Conservation (phyloP, 2,329 filamentous ascomycete genomes). For the Colletotrichum incanum region DNA sequence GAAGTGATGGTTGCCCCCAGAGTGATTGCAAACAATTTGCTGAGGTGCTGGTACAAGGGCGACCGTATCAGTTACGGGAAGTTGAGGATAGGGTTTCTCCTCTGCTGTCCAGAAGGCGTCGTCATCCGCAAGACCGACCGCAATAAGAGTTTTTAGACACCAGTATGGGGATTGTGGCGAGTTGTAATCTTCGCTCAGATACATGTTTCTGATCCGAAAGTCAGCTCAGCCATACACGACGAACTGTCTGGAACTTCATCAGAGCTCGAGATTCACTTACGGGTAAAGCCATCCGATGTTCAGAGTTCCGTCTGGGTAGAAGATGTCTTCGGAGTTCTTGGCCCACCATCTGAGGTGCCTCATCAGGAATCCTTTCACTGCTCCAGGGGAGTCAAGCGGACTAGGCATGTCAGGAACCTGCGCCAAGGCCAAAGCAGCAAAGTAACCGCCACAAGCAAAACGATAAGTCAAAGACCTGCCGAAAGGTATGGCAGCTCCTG, state of each 20-base stretch:
- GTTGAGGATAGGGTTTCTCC: constrained; percentile 51
- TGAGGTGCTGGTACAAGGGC: constrained; percentile 49
- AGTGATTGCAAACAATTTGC: constrained; percentile 62
- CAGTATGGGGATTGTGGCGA: constrained; percentile 71
- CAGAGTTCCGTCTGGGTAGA: constrained; percentile 64
- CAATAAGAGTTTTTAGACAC: constrained; percentile 66
- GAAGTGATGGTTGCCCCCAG: constrained; percentile 57
- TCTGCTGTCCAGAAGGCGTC: constrained; percentile 63
- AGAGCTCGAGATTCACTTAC: constrained; percentile 38
- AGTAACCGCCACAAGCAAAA: constrained; percentile 66
- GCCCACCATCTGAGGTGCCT: constrained; percentile 68
- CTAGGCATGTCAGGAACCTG: constrained; percentile 55
- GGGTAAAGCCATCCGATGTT: constrained; percentile 60
- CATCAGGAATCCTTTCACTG: constrained; percentile 64
- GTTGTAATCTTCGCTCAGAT: constrained; percentile 70
- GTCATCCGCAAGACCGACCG: constrained; percentile 52
- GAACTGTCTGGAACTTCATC: not conserved
- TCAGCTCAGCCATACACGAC: no score
- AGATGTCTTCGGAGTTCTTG: constrained; percentile 58
- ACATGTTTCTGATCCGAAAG: constrained; percentile 60
- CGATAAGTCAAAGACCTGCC: constrained; percentile 67
- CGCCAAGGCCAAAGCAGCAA: constrained; percentile 61
- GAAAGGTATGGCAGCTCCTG: constrained; percentile 67
- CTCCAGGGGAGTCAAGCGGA: constrained; percentile 56
- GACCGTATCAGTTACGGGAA: not conserved